These are phyloP conservation scores for Helotiales sp. DNA, from an alignment of 2,329 filamentous ascomycete species.

Conservation along the genomic window DNA sequence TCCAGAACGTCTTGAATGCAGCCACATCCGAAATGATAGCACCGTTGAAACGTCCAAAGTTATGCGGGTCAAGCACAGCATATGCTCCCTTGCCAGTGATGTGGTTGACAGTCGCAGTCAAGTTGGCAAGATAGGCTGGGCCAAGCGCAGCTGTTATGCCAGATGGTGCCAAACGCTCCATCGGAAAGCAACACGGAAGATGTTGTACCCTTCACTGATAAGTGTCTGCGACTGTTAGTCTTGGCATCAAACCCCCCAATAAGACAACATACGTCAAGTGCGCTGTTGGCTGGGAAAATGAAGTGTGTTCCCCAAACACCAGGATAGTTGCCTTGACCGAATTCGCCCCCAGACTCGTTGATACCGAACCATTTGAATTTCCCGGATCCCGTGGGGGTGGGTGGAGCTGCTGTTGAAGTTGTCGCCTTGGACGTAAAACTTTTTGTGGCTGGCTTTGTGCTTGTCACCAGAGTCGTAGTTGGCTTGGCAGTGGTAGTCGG, in stretches of 20 bases:
- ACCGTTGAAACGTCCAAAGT: conserved; percentile 54
- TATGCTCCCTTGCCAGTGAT: conserved; percentile 53
- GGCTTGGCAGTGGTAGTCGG: background rate
- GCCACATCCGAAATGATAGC: conserved; percentile 44
- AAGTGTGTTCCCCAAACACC: conserved; percentile 62
- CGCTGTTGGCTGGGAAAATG: conserved; percentile 38
- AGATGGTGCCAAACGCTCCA: conserved; percentile 61
- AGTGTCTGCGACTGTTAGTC: conserved; percentile 27
- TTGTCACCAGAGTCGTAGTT: background rate
- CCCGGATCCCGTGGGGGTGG: conserved; percentile 13
- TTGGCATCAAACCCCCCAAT: too few relatives aligned
- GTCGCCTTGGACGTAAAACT: too few relatives aligned
- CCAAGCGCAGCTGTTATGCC: conserved; percentile 51
- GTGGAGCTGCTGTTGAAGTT: background rate
- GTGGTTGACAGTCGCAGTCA: conserved; percentile 50
- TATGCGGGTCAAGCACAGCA: conserved; percentile 55
- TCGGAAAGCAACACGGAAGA: conserved; percentile 50
- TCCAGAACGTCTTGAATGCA: conserved; percentile 49
- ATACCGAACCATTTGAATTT: conserved; percentile 33
- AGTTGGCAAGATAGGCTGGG: conserved; percentile 49
- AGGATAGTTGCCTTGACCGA: conserved; percentile 60
- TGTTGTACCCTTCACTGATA: conserved; percentile 33
- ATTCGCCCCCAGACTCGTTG: conserved; percentile 63
- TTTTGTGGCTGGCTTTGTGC: background rate
- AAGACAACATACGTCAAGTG: conserved; percentile 10